A percentile compares a stretch with the other conserved stretches of the same genome.
These are phyloP conservation scores for Stemphylium lycopersici DNA, from an alignment of 2,329 filamentous ascomycete species.

Conservation along the genomic window DNA sequence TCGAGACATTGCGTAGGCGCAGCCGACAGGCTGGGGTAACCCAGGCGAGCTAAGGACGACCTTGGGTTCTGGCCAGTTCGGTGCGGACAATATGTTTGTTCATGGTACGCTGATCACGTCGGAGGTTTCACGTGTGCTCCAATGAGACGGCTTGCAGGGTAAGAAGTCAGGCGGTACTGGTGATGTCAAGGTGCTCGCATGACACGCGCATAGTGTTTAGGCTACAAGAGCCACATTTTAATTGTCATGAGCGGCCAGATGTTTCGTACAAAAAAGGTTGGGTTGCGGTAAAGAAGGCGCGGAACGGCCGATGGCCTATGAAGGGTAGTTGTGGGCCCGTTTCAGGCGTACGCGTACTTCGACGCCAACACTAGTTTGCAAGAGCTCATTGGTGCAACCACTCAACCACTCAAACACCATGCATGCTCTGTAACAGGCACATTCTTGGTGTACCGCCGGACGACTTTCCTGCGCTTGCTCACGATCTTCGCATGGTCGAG, in stretches of 20 bases:
- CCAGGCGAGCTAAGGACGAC: constrained; percentile 9
- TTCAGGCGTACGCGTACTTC: constrained; percentile 19
- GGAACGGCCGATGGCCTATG: constrained; percentile 9
- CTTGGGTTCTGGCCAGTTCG: constrained; percentile 5
- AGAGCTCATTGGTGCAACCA: constrained; percentile 11
- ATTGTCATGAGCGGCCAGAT: constrained; percentile 6
- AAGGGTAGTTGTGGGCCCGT: constrained; percentile 17
- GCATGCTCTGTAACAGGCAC: constrained; percentile 11
- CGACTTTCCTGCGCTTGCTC: background rate
- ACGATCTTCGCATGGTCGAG: background rate
- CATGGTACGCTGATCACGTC: constrained; percentile 14
- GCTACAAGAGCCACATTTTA: constrained; percentile 13
- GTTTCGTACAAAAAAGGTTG: constrained; percentile 10
- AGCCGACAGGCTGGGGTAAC: background rate
- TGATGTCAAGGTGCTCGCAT: constrained; percentile 6
- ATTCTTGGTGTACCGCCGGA: constrained; percentile 4
- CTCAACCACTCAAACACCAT: background rate
- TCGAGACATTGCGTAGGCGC: constrained; percentile 11
- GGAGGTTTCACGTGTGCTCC: constrained; percentile 16
- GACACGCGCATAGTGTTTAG: background rate
- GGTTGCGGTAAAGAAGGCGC: constrained; percentile 1
- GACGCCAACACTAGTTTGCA: constrained; percentile 5
- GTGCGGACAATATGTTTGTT: constrained; percentile 4
- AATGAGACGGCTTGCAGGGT: background rate
- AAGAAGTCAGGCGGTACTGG: background rate